A percentile compares a stretch with the other conserved stretches of the same genome.
Conservation (phyloP, 352 stramenopile genomes). For the Halophytophthora polymorphica region DNA sequence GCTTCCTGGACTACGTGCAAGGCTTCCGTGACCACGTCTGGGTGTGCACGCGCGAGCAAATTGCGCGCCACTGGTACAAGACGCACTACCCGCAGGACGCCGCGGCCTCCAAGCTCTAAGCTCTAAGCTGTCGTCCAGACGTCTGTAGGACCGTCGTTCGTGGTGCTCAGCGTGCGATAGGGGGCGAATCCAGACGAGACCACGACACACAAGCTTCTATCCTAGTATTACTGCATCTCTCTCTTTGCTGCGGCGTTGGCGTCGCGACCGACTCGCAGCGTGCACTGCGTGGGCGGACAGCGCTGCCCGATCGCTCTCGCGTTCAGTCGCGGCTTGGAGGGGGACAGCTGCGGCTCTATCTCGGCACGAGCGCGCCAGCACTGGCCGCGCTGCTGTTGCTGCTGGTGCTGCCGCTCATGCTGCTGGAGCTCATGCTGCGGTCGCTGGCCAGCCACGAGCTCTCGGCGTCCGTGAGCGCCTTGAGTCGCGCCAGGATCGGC, state of each 20-base stretch:
- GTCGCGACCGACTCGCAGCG: neutral
- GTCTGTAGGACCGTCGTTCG: too few relatives aligned
- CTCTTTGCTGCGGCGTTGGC: constrained; percentile 17
- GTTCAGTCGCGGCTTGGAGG: neutral
- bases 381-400: constrained; percentile 5
- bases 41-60: constrained; percentile 92
- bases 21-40: constrained; percentile 88
- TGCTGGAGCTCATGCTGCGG: constrained; percentile 35
- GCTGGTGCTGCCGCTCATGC: constrained; percentile 16
- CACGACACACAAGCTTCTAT: constrained; percentile 19
- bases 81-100: constrained; percentile 62
- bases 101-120: constrained; percentile 44
- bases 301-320: constrained; percentile 15
- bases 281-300: too few relatives aligned
- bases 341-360: constrained; percentile 19
- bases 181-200: neutral
- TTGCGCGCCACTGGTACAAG: constrained; percentile 94
- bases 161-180: too few relatives aligned
- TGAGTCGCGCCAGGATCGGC: constrained; percentile 61
- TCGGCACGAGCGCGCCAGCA: constrained; percentile 37
- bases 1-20: constrained; percentile 94
- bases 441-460: constrained; percentile 63
- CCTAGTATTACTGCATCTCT: constrained; percentile 26
- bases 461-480: constrained; percentile 67
- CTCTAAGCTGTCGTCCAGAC: neutral